Percentiles rank a stretch among this genome's conserved stretches.
Conservation (phyloP, 164 flowering plant genomes). For the Vitis cinerea region DNA sequence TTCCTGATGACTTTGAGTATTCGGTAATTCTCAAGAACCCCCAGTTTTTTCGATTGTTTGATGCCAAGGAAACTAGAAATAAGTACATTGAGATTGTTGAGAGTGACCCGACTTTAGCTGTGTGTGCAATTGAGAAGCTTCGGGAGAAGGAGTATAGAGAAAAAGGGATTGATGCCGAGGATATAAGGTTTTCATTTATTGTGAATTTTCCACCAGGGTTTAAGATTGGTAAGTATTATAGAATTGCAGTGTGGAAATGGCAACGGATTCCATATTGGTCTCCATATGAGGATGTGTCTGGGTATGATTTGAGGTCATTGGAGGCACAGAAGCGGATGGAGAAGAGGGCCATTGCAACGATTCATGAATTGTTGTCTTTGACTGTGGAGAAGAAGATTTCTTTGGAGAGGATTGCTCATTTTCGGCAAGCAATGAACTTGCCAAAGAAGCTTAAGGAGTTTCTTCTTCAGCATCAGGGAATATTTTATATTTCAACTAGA, state of each 20-base stretch:
- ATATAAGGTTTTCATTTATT: constrained; percentile 73
- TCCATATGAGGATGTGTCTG: constrained; percentile 86
- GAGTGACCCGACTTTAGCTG: constrained; percentile 48
- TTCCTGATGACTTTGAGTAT: constrained; percentile 89
- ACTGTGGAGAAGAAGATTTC: constrained; percentile 95
- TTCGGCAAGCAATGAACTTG: constrained; percentile 73
- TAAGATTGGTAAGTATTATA: constrained; percentile 79
- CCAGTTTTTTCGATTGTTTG: constrained; percentile 61
- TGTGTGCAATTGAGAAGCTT: constrained; percentile 70
- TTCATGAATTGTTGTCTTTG: constrained; percentile 81
- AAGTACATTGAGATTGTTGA: constrained; percentile 86
- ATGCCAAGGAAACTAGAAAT: constrained; percentile 63
- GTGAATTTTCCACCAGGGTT: constrained; percentile 95
- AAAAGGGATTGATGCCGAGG: constrained; percentile 75
- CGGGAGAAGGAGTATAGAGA: constrained; percentile 88
- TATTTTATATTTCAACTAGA: constrained; percentile 89
- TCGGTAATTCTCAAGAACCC: constrained; percentile 74
- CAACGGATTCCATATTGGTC: constrained; percentile 96
- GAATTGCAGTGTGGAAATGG: constrained; percentile 96
- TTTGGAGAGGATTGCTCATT: constrained; percentile 93
- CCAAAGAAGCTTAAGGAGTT: constrained; percentile 92
- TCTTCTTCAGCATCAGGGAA: constrained; percentile 93
- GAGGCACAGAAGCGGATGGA: constrained; percentile 95
- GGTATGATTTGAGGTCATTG: constrained; percentile 83
- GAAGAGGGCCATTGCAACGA: constrained; percentile 85